These are phyloP conservation scores for Calamus simplicifolius DNA, from an alignment of 176 grass and related monocot genomes.

Conservation along the genomic window DNA sequence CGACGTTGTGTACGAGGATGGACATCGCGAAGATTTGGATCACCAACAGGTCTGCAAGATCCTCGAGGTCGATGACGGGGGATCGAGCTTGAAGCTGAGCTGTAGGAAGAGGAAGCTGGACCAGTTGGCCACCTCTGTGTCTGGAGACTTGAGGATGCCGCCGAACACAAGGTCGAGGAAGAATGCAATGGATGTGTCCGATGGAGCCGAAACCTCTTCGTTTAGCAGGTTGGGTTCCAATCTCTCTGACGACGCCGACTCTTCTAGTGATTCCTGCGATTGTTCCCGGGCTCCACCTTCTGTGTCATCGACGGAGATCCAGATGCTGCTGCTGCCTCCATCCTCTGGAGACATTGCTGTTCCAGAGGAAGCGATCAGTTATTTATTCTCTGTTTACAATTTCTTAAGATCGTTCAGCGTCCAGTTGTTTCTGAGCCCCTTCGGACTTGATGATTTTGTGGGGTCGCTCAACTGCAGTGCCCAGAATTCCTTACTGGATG, in stretches of 20 bases:
- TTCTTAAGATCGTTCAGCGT: conserved; percentile 87
- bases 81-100: conserved; percentile 65
- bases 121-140: conserved; percentile 41
- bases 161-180: conserved; percentile 18
- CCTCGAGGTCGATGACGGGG: conserved; percentile 24
- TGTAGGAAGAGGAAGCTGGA: conserved; percentile 90
- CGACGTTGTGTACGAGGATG: conserved; percentile 41
- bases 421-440: conserved; percentile 75
- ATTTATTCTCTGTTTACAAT: conserved; percentile 83
- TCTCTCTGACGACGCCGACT: conserved; percentile 63
- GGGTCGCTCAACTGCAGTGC: conserved; percentile 58
- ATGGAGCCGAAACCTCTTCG: conserved; percentile 19
- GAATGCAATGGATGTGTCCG: conserved; percentile 22
- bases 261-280: conserved; percentile 68
- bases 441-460: conserved; percentile 80
- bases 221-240: conserved; percentile 32
- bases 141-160: conserved; percentile 20
- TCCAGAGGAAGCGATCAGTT: conserved; percentile 56
- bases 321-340: conserved; percentile 47
- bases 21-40: conserved; percentile 28
- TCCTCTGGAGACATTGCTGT: conserved; percentile 69
- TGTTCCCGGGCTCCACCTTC: conserved; percentile 25
- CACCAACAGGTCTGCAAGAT: conserved; percentile 30
- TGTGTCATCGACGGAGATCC: conserved; percentile 25
- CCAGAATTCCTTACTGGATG: conserved; percentile 82